Percentiles rank a stretch among this genome's conserved stretches.
Conservation (phyloP, 1,139 yeast species). For the Suhomyces choctaworum region DNA sequence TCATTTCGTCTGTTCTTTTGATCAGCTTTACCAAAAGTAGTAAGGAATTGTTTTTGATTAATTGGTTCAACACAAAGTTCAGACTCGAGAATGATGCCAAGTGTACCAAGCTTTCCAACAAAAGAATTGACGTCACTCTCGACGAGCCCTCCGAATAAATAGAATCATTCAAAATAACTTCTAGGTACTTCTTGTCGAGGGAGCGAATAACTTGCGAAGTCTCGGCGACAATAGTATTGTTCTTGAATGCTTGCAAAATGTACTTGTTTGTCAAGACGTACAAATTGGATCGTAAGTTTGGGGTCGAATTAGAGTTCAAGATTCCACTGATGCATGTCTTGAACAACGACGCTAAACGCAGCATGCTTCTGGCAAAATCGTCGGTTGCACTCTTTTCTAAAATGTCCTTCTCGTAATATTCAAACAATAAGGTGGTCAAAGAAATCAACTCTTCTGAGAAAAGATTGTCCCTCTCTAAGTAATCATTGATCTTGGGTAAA, state of each 20-base stretch:
- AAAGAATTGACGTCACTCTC: constrained; percentile 71
- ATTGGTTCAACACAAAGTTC: constrained; percentile 58
- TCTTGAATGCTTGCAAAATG: constrained; percentile 50
- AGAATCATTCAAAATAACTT: constrained; percentile 73
- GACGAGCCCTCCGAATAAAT: constrained; percentile 76
- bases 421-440: constrained; percentile 69
- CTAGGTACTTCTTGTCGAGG: constrained; percentile 62
- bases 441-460: constrained; percentile 80
- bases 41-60: constrained; percentile 67
- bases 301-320: constrained; percentile 64
- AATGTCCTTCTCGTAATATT: constrained; percentile 54
- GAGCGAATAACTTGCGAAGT: constrained; percentile 54
- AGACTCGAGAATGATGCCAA: constrained; percentile 51
- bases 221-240: constrained; percentile 44
- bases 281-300: constrained; percentile 71
- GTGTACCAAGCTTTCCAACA: constrained; percentile 69
- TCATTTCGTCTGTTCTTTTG: constrained; percentile 65
- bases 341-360: constrained; percentile 67
- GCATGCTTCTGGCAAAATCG: constrained; percentile 28
- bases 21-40: constrained; percentile 65
- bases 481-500: constrained; percentile 75
- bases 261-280: constrained; percentile 73
- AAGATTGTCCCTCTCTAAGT: constrained; percentile 61
- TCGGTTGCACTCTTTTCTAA: constrained; percentile 25
- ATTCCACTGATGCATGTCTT: constrained; percentile 75